phyloP scores from a whole-genome alignment of 768 basidiomycete species.

The Lactifluus hygrophoroides region DNA sequence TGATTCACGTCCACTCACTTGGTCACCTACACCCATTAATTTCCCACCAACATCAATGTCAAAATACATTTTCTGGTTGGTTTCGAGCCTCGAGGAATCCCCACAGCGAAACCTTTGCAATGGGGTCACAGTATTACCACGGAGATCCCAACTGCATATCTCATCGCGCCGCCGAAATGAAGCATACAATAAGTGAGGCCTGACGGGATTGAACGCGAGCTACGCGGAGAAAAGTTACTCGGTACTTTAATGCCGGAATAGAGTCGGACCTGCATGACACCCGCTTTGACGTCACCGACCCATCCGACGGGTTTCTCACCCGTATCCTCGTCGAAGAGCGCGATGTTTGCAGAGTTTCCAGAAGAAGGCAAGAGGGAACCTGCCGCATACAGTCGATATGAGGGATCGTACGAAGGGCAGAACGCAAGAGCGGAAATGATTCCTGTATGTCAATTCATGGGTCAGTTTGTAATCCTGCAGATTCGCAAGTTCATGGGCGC shows the following conservation, averaged over 20 bases:
- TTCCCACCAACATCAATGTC: slow-evolving; percentile 64
- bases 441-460: slow-evolving; percentile 32
- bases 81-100: slow-evolving; percentile 22
- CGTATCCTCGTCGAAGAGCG: slow-evolving; percentile 55
- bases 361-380: slow-evolving; percentile 56
- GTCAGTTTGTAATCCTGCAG: background rate
- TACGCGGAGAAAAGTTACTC: slow-evolving; percentile 24
- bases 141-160: slow-evolving; percentile 75
- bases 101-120: slow-evolving; percentile 30
- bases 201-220: slow-evolving; percentile 70
- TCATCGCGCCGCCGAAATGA: slow-evolving; percentile 58
- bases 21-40: slow-evolving; percentile 57
- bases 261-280: slow-evolving; percentile 45
- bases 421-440: slow-evolving; percentile 84
- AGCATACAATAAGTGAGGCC: slow-evolving; percentile 68
- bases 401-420: slow-evolving; percentile 44
- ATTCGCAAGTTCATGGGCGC: background rate
- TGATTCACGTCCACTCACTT: slow-evolving; percentile 37
- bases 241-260: background rate
- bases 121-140: slow-evolving; percentile 42
- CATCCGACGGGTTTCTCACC: slow-evolving; percentile 49
- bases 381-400: slow-evolving; percentile 63
- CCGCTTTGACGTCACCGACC: slow-evolving; percentile 45
- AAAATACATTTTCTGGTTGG: slow-evolving; percentile 76
- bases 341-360: slow-evolving; percentile 44